Conservation (phyloP, 2,329 filamentous ascomycete genomes). For the Clathrospora elynae region DNA sequence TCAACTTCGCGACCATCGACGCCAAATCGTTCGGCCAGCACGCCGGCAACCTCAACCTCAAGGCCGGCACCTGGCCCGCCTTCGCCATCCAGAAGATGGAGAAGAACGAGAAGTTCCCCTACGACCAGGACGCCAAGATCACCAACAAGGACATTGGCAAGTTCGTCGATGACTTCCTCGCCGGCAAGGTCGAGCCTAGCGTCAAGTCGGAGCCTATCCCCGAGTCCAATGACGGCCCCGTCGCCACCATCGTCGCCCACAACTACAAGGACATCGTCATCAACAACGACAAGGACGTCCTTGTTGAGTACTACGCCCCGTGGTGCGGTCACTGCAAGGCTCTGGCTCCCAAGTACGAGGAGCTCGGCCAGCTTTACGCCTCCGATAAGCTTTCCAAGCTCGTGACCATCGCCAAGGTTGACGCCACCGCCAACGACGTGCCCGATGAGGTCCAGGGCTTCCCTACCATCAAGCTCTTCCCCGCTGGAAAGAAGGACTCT, state of each 20-base stretch:
- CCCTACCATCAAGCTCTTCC: constrained; percentile 98
- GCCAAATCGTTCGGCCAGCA: constrained; percentile 93
- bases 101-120: constrained; percentile 98
- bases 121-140: constrained; percentile 80
- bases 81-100: constrained; percentile 95
- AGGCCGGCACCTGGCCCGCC: constrained; percentile 91
- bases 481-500: constrained; percentile 82
- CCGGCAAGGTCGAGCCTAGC: constrained; percentile 89
- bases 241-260: constrained; percentile 88
- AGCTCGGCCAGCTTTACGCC: constrained; percentile 63
- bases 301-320: constrained; percentile 97
- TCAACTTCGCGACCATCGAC: constrained; percentile 99
- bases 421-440: constrained; percentile 94
- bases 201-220: constrained; percentile 98
- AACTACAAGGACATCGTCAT: constrained; percentile 91
- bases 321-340: constrained; percentile 75
- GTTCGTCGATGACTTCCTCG: constrained; percentile 84
- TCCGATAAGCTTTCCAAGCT: constrained; percentile 59
- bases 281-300: constrained; percentile 93
- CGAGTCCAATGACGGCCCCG: constrained; percentile 87
- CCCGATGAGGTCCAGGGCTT: constrained; percentile 97
- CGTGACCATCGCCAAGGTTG: constrained; percentile 83
- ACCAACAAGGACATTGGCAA: constrained; percentile 72
- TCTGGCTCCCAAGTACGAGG: constrained; percentile 70
- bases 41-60: constrained; percentile 95